Evolutionary conservation across 2,329 filamentous ascomycete genomes (phyloP).

Genomic region (Hypoxylon sp.): DNA sequence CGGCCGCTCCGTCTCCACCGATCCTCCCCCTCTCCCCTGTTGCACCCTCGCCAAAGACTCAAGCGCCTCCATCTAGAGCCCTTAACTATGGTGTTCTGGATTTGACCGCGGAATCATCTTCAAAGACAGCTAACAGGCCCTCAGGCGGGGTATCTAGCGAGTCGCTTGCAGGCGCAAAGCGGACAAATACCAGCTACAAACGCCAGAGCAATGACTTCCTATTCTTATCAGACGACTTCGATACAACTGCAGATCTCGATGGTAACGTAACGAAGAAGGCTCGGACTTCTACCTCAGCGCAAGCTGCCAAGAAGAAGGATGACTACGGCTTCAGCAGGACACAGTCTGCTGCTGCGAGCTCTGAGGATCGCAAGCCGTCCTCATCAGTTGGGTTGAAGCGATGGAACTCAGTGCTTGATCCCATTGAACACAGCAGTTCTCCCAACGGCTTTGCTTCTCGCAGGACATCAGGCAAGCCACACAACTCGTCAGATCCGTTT

Average conservation of each 20-base stretch:
- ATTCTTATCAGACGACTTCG: constrained; percentile 58
- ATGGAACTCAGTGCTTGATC: constrained; percentile 46
- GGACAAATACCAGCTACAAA: constrained; percentile 24
- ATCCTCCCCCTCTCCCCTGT: constrained; percentile 18
- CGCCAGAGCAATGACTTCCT: constrained; percentile 47
- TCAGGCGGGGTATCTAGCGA: not conserved
- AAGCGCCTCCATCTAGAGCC: constrained; percentile 22
- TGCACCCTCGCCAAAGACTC: constrained; percentile 11
- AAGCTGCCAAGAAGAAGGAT: constrained; percentile 12
- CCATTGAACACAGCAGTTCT: constrained; percentile 50
- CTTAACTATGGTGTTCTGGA: constrained; percentile 32
- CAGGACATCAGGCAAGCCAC: constrained; percentile 12
- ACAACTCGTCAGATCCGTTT: constrained; percentile 43
- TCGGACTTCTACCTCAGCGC: constrained; percentile 29
- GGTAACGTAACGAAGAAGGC: constrained; percentile 46
- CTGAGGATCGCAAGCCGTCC: constrained; percentile 17
- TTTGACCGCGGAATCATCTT: constrained; percentile 10
- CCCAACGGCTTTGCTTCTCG: constrained; percentile 28
- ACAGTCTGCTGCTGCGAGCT: constrained; percentile 32
- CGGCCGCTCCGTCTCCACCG: constrained; percentile 36
- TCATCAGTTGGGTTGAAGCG: constrained; percentile 37
- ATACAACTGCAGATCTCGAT: constrained; percentile 56
- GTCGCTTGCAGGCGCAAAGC: constrained; percentile 32
- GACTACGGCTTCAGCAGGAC: constrained; percentile 30
- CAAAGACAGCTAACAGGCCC: constrained; percentile 4